phyloP scores from a whole-genome alignment of 768 basidiomycete species.

The Nevesoporus exiguus region DNA sequence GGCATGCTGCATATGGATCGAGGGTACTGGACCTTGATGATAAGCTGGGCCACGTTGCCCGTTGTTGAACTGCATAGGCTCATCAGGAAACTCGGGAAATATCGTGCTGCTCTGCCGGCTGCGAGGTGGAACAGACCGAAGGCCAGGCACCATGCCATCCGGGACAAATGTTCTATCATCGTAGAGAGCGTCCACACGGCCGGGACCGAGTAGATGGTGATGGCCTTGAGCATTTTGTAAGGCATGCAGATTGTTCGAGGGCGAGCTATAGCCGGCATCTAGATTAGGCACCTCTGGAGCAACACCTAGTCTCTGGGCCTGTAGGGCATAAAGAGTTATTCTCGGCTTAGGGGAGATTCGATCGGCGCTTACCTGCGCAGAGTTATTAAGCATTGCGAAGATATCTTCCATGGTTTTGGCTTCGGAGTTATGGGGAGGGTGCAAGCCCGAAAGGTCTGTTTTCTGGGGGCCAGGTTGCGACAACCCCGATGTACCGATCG shows the following conservation, averaged over 20 bases:
- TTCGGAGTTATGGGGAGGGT: slow-evolving; percentile 41
- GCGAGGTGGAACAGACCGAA: slow-evolving; percentile 64
- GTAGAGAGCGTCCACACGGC: slow-evolving; percentile 64
- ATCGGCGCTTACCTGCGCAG: slow-evolving; percentile 56
- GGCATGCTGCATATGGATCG: slow-evolving; percentile 53
- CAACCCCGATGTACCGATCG: slow-evolving; percentile 39
- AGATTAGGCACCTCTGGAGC: slow-evolving; percentile 23
- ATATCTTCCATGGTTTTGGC: slow-evolving; percentile 73
- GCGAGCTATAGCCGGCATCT: slow-evolving; percentile 25
- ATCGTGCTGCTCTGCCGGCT: slow-evolving; percentile 52
- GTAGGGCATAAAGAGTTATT: slow-evolving; percentile 8
- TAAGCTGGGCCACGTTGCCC: slow-evolving; percentile 58
- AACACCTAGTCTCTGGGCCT: slow-evolving; percentile 29
- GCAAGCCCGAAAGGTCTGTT: slow-evolving; percentile 39
- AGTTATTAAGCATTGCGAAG: slow-evolving; percentile 76
- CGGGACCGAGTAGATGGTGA: slow-evolving; percentile 36
- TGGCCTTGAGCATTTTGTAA: slow-evolving; percentile 43
- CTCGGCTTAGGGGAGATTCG: not conserved
- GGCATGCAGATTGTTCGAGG: slow-evolving; percentile 33
- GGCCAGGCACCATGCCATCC: slow-evolving; percentile 82
- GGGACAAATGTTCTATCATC: slow-evolving; percentile 79
- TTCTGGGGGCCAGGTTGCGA: slow-evolving; percentile 48
- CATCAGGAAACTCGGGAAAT: slow-evolving; percentile 62
- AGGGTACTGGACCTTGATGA: slow-evolving; percentile 47
- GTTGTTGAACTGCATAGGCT: slow-evolving; percentile 56